Evolutionary conservation across 495 filamentous ascomycete species (phyloP).

Genomic region (Neurospora cerealis): DNA sequence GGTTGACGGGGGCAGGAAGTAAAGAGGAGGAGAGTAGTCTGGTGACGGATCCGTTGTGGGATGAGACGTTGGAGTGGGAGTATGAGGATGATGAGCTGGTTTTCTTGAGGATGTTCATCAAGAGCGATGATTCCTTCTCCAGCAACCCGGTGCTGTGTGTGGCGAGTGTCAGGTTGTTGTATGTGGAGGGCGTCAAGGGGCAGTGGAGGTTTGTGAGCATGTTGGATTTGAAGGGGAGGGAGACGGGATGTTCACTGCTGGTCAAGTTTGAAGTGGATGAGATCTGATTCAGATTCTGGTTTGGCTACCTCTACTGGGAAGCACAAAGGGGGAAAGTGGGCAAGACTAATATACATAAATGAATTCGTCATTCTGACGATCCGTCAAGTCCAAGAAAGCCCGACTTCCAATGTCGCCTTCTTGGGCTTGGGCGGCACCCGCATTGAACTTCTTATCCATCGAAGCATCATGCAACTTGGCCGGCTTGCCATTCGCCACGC

Average conservation of each 20-base stretch:
- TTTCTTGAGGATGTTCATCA: slow-evolving; percentile 43
- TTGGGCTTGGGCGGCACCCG: neutral
- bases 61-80: slow-evolving; percentile 43
- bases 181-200: slow-evolving; percentile 27
- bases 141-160: slow-evolving; percentile 40
- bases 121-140: slow-evolving; percentile 41
- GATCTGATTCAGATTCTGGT: slow-evolving; percentile 4
- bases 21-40: slow-evolving; percentile 33
- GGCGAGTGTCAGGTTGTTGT: slow-evolving; percentile 35
- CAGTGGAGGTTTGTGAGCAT: slow-evolving; percentile 42
- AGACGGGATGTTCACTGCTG: slow-evolving; percentile 41
- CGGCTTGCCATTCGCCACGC: slow-evolving; percentile 48
- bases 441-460: slow-evolving; percentile 36
- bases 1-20: neutral
- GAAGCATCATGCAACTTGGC: slow-evolving; percentile 45
- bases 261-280: slow-evolving; percentile 39
- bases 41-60: slow-evolving; percentile 39
- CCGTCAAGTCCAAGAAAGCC: slow-evolving; percentile 48
- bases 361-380: slow-evolving; percentile 58
- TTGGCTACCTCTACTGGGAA: neutral
- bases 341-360: slow-evolving; percentile 51
- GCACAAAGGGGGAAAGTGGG: neutral
- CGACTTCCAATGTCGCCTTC: slow-evolving; percentile 18
- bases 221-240: slow-evolving; percentile 41
- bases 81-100: slow-evolving; percentile 45